phyloP scores from a whole-genome alignment of 2,329 filamentous ascomycete genomes.

The Xylariales sp. region DNA sequence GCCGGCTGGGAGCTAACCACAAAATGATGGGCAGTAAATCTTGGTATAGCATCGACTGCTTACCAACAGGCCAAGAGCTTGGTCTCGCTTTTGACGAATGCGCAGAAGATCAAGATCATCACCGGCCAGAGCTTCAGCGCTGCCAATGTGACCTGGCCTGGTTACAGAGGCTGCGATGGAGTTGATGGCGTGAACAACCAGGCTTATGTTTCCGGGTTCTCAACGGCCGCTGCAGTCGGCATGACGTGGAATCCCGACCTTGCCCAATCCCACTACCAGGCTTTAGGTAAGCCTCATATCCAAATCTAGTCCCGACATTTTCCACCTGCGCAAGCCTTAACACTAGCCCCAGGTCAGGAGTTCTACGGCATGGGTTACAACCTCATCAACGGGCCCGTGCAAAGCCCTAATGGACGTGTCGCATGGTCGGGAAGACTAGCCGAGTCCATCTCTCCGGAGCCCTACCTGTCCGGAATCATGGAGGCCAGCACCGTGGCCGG shows the following conservation, averaged over 20 bases:
- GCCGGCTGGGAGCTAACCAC: neutral
- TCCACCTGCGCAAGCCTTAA: neutral
- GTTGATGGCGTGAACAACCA: constrained; percentile 12
- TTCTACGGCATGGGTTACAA: constrained; percentile 13
- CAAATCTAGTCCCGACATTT: too few relatives aligned
- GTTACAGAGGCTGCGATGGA: constrained; percentile 10
- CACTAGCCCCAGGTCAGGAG: constrained; percentile 8
- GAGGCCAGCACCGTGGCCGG: neutral
- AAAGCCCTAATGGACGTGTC: constrained; percentile 7
- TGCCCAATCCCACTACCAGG: constrained; percentile 9
- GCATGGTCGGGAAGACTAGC: neutral
- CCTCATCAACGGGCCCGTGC: constrained; percentile 10
- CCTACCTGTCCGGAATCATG: neutral
- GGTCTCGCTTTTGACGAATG: neutral
- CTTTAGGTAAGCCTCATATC: constrained; percentile 5
- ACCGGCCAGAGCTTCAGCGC: neutral
- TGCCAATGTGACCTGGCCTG: neutral
- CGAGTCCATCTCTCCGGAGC: neutral
- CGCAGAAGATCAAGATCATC: neutral
- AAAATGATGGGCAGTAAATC: neutral
- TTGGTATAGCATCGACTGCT: neutral
- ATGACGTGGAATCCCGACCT: constrained; percentile 14
- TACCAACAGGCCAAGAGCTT: constrained; percentile 3
- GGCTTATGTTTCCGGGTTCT: constrained; percentile 13
- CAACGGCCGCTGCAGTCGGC: constrained; percentile 10